A percentile compares a stretch with the other conserved stretches of the same genome.
phyloP scores from a whole-genome alignment of 2,329 filamentous ascomycete genomes.

The Curvularia verruculosa region DNA sequence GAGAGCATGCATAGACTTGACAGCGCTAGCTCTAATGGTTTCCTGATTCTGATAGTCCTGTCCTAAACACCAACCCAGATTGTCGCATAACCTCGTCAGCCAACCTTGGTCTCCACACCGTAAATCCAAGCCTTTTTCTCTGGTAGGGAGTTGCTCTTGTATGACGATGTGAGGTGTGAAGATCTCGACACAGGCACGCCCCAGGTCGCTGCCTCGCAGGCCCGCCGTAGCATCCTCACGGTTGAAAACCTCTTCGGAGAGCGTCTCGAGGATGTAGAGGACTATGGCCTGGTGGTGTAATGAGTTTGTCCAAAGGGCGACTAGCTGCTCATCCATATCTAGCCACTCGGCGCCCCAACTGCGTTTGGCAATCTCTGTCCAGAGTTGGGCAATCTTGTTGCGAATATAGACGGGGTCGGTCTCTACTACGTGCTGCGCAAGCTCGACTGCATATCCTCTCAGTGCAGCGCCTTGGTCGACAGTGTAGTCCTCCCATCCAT shows the following conservation, averaged over 20 bases:
- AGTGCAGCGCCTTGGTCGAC: slow-evolving; percentile 71
- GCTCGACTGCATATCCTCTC: slow-evolving; percentile 76
- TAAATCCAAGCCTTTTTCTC: slow-evolving; percentile 71
- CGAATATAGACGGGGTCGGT: slow-evolving; percentile 82
- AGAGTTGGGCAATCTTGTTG: slow-evolving; percentile 93
- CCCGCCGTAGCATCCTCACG: slow-evolving; percentile 87
- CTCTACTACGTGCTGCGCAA: slow-evolving; percentile 73
- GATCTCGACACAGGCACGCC: slow-evolving; percentile 89
- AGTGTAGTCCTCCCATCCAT: slow-evolving; percentile 78
- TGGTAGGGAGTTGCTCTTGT: slow-evolving; percentile 74
- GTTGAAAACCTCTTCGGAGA: slow-evolving; percentile 93
- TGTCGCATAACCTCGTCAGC: slow-evolving; percentile 76
- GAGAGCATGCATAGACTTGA: slow-evolving; percentile 78
- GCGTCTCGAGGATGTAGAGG: slow-evolving; percentile 82
- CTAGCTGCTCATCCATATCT: slow-evolving; percentile 87
- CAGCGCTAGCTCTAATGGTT: slow-evolving; percentile 71
- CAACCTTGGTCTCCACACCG: slow-evolving; percentile 84
- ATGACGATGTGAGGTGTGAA: slow-evolving; percentile 82
- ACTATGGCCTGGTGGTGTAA: slow-evolving; percentile 82
- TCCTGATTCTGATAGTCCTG: slow-evolving; percentile 68
- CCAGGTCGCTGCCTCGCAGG: slow-evolving; percentile 80
- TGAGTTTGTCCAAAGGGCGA: slow-evolving; percentile 74
- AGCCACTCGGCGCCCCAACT: slow-evolving; percentile 93
- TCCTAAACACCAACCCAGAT: slow-evolving; percentile 75
- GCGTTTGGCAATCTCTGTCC: slow-evolving; percentile 93